Evolutionary conservation across 2,329 filamentous ascomycete genomes (phyloP).

Genomic region (Elsinoe batatas): DNA sequence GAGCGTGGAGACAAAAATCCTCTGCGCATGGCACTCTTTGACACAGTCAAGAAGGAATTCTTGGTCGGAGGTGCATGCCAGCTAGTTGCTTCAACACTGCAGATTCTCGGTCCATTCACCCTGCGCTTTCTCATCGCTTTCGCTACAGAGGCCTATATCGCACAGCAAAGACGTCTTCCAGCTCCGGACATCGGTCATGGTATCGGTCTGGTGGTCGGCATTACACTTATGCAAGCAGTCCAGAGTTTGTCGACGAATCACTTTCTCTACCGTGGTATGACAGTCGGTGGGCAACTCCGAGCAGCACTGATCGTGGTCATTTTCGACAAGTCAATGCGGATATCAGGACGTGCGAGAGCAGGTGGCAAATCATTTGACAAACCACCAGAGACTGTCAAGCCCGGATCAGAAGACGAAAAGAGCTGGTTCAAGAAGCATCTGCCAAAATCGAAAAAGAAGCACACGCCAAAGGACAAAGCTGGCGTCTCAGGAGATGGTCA

Average conservation of each 20-base stretch:
- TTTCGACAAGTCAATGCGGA: constrained; percentile 84
- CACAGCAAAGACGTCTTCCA: constrained; percentile 43
- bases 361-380: constrained; percentile 50
- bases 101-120: constrained; percentile 76
- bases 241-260: constrained; percentile 79
- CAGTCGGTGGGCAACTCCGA: constrained; percentile 74
- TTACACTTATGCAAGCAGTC: constrained; percentile 73
- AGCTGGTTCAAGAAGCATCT: constrained; percentile 41
- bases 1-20: constrained; percentile 59
- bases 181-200: constrained; percentile 63
- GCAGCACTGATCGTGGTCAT: constrained; percentile 76
- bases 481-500: constrained; percentile 57
- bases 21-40: constrained; percentile 70
- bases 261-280: constrained; percentile 87
- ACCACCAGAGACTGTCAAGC: constrained; percentile 35
- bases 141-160: constrained; percentile 66
- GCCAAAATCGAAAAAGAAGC: constrained; percentile 29
- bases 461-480: constrained; percentile 32
- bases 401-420: constrained; percentile 41
- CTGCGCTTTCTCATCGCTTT: constrained; percentile 81
- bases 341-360: constrained; percentile 80
- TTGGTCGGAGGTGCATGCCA: constrained; percentile 72
- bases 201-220: constrained; percentile 72
- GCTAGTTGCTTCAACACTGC: constrained; percentile 57
- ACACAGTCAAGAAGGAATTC: constrained; percentile 78